Evolutionary conservation across 1,139 yeast species (phyloP).

Genomic region (Casaregolazyma suthepensis): DNA sequence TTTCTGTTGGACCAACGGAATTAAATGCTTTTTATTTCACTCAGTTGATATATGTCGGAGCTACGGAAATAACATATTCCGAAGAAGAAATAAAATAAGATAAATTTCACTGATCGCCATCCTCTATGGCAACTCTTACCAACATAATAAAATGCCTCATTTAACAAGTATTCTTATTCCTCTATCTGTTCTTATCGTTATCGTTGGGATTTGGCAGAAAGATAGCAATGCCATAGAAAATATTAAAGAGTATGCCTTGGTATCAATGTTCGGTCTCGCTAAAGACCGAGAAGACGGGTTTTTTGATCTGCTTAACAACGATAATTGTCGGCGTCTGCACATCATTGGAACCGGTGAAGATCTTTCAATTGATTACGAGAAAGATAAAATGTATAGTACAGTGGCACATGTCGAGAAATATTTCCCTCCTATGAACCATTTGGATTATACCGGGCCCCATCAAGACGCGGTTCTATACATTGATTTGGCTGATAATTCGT

Average conservation of each 20-base stretch:
- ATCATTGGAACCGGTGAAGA: constrained; percentile 4
- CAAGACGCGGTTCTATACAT: not conserved
- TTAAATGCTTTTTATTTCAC: too few relatives aligned
- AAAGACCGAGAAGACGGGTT: not conserved
- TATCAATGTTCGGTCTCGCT: not conserved
- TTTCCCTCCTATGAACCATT: not conserved
- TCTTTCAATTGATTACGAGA: constrained; percentile 2
- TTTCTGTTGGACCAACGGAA: too few relatives aligned
- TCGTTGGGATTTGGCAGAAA: not conserved
- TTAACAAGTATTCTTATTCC: not conserved
- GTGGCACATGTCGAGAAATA: not conserved
- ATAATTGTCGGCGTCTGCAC: not conserved
- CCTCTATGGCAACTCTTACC: not conserved
- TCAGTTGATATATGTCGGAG: too few relatives aligned
- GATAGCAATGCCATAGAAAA: not conserved
- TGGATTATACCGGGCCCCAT: not conserved
- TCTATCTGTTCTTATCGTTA: not conserved
- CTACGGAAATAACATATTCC: too few relatives aligned
- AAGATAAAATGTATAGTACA: constrained; percentile 2
- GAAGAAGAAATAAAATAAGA: too few relatives aligned
- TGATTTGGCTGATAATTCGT: not conserved
- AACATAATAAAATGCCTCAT: not conserved
- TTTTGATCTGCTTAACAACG: not conserved
- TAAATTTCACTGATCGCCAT: too few relatives aligned
- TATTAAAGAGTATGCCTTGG: not conserved